Evolutionary conservation across 2,329 filamentous ascomycete genomes (phyloP), one percentile per base, ranked within the genome.

Genomic region (Penicillium sp.): DNA sequence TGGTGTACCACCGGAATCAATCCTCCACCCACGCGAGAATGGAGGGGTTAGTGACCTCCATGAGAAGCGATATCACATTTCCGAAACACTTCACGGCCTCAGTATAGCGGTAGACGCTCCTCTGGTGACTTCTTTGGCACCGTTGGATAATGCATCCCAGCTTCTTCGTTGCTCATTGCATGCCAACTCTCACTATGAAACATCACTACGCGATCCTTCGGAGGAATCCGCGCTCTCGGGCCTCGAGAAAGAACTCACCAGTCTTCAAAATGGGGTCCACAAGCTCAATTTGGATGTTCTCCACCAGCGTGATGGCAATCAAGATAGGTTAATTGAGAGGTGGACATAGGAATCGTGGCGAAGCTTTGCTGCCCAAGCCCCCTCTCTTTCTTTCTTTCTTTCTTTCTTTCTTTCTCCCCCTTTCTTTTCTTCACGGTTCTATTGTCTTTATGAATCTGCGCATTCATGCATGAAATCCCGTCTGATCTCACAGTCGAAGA

Each of bases 281-380:
- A 63, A 63, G n/a, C 62, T 77, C 27, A 63, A 76, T 46, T 45
- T 73, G 57, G 70, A 72, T 53, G 59, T 69, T 51, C 56, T 76
- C 38, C 64, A 72, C 56, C 68, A 69, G 38, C 66, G 69, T 27
- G 71, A 76, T 54, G 65, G 63, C 47, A 55, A 52, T 13, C 69
- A 66, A 38, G 69, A 71, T 15, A 68, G 50, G 38, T 73, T 77
- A 51, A 55, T 77, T 40, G 69, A 73, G 42, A 67, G 55, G 50
- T 77, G 75, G 75, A 29, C 54, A 17, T 71, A 62, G 53, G 12
- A 23, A 43, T 23, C 6, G 37, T 41, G 31, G 29, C 47, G 33
- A 13, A 47, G 40, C 31, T n/a, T 45, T 45, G 35, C 35, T 56
- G 47, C 27, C 38, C 48, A 54, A 45, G 31, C 17, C 9, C 10